Base-by-base conservation (phyloP, 495 filamentous ascomycete species). In the Penicillium alfredii region DNA sequence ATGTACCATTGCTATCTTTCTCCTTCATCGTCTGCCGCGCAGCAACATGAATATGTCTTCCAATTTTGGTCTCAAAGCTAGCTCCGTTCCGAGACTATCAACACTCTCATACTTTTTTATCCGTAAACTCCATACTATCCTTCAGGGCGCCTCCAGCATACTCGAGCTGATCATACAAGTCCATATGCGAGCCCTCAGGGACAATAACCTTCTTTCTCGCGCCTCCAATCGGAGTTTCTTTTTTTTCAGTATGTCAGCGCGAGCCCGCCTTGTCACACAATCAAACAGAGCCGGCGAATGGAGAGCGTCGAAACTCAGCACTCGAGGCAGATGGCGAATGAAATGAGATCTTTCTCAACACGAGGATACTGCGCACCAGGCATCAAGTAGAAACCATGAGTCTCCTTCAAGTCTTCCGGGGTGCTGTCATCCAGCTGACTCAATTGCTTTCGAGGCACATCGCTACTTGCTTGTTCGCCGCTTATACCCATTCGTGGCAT, bases 91-190 rank as follows among this genome's bases (percentile, higher is more conserved):
- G n/a, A n/a, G n/a, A n/a, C n/a, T n/a, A n/a, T n/a, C n/a, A n/a
- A n/a, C n/a, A n/a, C 21, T 23, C 9, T 23, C 9, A 23, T 9
- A 23, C 5, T 9, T 23, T 23, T 9, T 23, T 9, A 9, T 9
- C 21, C 21, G 9, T 33, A 33, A 33, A 33, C 31, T 33, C 3
- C 4, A 16, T 10, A 13, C 1, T 16, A n/a, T 33, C 16, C 31
- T 33, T 33, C 12, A 33, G 11, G 7, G 15, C 31, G 1, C 10
- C 11, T 5, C 16, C 31, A 16, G 19, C 15, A 19, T n/a, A 33
- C n/a, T 33, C 4, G 3, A 10, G 4, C 15, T 33, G 16, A 33
- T 49, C 30, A 22, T 44, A 37, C 11, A 37, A 25, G 22, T 29
- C 34, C 34, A 30, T 37, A 16, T 37, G 34, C 6, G 34, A 28